phyloP scores from a whole-genome alignment of 805 yeast species.

The Kuraishia cidri region DNA sequence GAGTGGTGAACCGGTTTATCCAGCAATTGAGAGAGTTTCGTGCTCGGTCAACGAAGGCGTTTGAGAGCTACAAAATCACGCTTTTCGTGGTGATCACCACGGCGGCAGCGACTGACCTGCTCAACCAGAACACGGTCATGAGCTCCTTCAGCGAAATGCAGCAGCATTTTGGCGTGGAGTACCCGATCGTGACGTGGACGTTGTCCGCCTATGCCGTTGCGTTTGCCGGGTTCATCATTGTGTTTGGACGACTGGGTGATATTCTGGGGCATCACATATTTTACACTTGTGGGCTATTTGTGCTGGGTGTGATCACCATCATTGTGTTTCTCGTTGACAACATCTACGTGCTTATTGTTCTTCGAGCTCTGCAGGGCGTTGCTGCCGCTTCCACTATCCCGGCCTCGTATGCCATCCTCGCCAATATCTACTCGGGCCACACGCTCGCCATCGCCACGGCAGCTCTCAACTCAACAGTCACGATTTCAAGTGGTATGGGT shows the following conservation, averaged over 20 bases:
- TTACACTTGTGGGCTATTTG: constrained; percentile 13
- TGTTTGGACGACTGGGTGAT: constrained; percentile 27
- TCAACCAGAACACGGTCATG: no score
- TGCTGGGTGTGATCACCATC: constrained; percentile 16
- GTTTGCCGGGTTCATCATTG: constrained; percentile 25
- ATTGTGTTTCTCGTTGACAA: constrained; percentile 26
- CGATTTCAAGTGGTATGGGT: constrained; percentile 27
- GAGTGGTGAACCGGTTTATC: no score
- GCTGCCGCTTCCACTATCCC: constrained; percentile 25
- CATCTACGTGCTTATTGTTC: constrained; percentile 21
- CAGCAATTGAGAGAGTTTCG: no score
- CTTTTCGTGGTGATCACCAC: no score
- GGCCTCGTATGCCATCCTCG: constrained; percentile 22
- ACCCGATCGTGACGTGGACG: constrained; percentile 22
- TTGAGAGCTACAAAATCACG: no score
- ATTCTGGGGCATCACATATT: constrained; percentile 20
- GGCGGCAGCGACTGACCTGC: no score
- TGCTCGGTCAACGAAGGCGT: no score
- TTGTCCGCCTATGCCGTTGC: constrained; percentile 25
- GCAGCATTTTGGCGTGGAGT: no score
- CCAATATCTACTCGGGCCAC: constrained; percentile 17
- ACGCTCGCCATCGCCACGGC: constrained; percentile 17
- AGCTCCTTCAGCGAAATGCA: no score
- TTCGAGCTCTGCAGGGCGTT: constrained; percentile 28
- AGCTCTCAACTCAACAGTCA: constrained; percentile 14